phyloP scores from a whole-genome alignment of 2,329 filamentous ascomycete species.

The Xylaria hypoxylon region DNA sequence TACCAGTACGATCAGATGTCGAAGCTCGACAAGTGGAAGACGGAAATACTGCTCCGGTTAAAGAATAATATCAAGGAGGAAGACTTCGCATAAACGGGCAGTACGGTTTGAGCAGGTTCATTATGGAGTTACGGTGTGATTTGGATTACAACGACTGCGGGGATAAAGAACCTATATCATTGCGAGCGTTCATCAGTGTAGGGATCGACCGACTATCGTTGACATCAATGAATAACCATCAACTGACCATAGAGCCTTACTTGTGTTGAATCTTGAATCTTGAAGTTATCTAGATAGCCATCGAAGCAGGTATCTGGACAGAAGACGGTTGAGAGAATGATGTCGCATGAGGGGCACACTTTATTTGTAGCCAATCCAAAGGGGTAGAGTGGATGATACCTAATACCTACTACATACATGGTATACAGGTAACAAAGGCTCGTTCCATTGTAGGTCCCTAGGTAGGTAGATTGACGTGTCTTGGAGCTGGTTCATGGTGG shows the following conservation, averaged over 20 bases:
- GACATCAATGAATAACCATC: slow-evolving; percentile 18
- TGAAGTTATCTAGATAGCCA: neutral
- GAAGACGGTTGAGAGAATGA: neutral
- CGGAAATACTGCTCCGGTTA: slow-evolving; percentile 80
- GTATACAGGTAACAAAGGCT: no score
- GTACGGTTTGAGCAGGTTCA: slow-evolving; percentile 25
- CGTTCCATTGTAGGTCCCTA: no score
- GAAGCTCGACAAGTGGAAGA: slow-evolving; percentile 98
- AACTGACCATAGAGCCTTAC: neutral
- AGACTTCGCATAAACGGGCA: slow-evolving; percentile 49
- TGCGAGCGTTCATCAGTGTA: slow-evolving; percentile 35
- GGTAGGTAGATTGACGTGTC: no score
- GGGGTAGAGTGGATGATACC: no score
- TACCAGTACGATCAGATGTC: slow-evolving; percentile 88
- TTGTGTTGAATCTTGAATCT: neutral
- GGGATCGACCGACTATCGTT: slow-evolving; percentile 21
- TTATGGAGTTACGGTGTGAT: slow-evolving; percentile 30
- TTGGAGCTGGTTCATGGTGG: slow-evolving; percentile 33
- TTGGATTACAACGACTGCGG: slow-evolving; percentile 29
- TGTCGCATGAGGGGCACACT: neutral
- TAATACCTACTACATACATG: no score
- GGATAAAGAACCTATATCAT: slow-evolving; percentile 27
- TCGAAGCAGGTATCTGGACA: neutral
- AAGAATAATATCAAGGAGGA: slow-evolving; percentile 81
- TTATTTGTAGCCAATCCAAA: no score